Conservation (phyloP, 805 yeast genomes). For the Kodamaea neixiangensis region DNA sequence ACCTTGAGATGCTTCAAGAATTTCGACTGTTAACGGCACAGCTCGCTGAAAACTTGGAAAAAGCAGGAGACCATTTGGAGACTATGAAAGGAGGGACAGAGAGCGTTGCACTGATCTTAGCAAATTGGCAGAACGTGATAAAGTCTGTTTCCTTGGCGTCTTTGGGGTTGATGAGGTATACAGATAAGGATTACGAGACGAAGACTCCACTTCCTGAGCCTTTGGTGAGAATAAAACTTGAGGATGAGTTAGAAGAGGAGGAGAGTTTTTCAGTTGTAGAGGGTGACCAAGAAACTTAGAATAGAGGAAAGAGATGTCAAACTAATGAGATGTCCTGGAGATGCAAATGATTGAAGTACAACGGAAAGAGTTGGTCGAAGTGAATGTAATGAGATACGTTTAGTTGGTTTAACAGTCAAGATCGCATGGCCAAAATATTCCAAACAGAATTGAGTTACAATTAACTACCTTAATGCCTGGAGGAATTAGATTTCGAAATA, state of each 20-base stretch:
- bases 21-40: conserved; percentile 47
- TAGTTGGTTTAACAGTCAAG: no score
- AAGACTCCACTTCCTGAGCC: conserved; percentile 62
- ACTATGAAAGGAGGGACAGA: conserved; percentile 58
- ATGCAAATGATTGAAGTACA: no score
- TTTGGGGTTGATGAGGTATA: conserved; percentile 47
- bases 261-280: conserved; percentile 8
- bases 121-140: conserved; percentile 66
- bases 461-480: no score
- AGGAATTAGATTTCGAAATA: no score
- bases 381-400: no score
- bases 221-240: conserved; percentile 57
- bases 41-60: conserved; percentile 49
- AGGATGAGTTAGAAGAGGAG: conserved; percentile 33
- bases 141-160: conserved; percentile 63
- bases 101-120: conserved; percentile 57
- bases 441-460: no score
- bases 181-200: conserved; percentile 43
- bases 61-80: conserved; percentile 49
- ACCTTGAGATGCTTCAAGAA: conserved; percentile 50
- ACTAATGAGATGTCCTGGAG: no score
- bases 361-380: no score
- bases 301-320: background rate
- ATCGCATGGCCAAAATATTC: no score
- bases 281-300: background rate